These are phyloP conservation scores for Spatholobus suberectus DNA, from an alignment of 306 rosid genomes.

Conservation along the genomic window DNA sequence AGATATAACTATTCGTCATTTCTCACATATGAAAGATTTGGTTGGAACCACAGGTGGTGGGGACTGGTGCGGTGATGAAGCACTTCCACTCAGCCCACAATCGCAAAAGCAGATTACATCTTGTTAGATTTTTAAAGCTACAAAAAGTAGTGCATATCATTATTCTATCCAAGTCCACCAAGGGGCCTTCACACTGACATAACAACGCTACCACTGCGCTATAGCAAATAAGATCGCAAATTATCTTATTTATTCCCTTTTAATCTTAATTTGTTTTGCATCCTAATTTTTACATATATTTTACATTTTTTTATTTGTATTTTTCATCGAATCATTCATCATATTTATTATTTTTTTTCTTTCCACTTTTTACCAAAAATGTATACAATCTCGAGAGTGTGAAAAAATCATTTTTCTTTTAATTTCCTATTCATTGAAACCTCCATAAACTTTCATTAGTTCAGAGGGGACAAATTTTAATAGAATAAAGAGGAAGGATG, in stretches of 20 bases:
- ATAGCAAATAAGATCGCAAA: background rate
- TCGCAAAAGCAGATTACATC: constrained; percentile 5
- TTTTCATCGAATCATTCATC: background rate
- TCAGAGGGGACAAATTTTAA: background rate
- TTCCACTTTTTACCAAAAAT: background rate
- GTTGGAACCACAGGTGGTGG: background rate
- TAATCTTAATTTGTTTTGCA: background rate
- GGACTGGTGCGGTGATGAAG: constrained; percentile 16
- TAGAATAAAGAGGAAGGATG: background rate
- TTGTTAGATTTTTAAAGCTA: background rate
- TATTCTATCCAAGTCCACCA: constrained; percentile 5
- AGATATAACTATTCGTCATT: background rate
- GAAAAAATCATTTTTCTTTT: no score
- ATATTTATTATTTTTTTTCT: background rate
- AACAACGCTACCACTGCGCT: background rate
- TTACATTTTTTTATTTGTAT: background rate
- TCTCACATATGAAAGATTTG: constrained; percentile 1
- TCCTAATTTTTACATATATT: background rate
- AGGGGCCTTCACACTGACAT: background rate
- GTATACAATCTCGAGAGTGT: background rate
- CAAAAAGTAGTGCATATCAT: background rate
- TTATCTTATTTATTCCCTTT: background rate
- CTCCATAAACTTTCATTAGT: background rate
- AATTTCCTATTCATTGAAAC: background rate
- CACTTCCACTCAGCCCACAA: constrained; percentile 19